Percentiles rank a stretch among this genome's conserved stretches.
phyloP scores from a whole-genome alignment of 2,329 filamentous ascomycete species.

The Penicillium sp. region DNA sequence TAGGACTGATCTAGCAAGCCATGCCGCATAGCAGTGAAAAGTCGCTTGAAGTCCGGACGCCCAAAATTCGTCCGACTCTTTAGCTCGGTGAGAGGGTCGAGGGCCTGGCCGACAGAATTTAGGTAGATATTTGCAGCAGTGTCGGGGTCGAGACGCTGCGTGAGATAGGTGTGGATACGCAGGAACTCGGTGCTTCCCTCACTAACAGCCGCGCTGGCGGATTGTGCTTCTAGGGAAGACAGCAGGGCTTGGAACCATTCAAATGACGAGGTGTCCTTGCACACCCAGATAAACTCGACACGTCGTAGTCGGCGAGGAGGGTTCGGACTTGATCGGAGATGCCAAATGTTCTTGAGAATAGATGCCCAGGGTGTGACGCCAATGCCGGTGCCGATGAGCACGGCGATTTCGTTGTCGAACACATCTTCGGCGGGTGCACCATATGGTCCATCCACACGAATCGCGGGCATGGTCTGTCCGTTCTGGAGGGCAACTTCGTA shows the following conservation, averaged over 20 bases:
- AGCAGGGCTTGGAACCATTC: constrained; percentile 98
- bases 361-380: constrained; percentile 84
- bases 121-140: constrained; percentile 95
- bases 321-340: constrained; percentile 84
- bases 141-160: constrained; percentile 86
- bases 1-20: constrained; percentile 85
- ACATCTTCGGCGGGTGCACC: constrained; percentile 97
- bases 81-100: constrained; percentile 90
- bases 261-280: constrained; percentile 91
- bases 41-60: constrained; percentile 77
- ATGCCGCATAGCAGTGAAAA: constrained; percentile 82
- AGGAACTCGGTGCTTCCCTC: constrained; percentile 68
- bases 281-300: constrained; percentile 99
- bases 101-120: constrained; percentile 83
- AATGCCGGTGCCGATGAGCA: constrained; percentile 79
- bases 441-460: constrained; percentile 93
- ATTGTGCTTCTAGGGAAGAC: constrained; percentile 85
- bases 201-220: constrained; percentile 63
- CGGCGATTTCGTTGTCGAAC: constrained; percentile 81
- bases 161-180: constrained; percentile 96
- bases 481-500: constrained; percentile 96
- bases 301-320: constrained; percentile 83
- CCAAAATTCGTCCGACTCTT: constrained; percentile 91
- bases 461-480: constrained; percentile 82
- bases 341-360: constrained; percentile 97